Evolutionary conservation across 2,329 filamentous ascomycete genomes (phyloP).

Genomic region (Colletotrichum agaves): DNA sequence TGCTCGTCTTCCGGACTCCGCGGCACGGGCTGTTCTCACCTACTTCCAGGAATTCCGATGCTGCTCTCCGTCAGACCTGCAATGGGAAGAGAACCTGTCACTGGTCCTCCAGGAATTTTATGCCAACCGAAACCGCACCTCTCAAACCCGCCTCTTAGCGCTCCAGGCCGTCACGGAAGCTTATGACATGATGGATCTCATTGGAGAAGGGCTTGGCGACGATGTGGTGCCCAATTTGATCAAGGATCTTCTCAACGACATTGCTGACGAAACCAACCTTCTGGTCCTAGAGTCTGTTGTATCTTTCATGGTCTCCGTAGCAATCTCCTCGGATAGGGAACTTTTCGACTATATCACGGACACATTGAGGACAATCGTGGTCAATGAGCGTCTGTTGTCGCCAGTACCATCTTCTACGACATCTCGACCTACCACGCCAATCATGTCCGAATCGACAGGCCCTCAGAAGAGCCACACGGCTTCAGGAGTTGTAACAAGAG

Average conservation of each 20-base stretch:
- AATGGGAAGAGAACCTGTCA: constrained; percentile 73
- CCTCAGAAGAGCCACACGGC: constrained; percentile 59
- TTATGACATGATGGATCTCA: constrained; percentile 67
- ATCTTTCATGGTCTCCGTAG: constrained; percentile 72
- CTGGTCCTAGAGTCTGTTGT: constrained; percentile 73
- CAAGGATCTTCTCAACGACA: constrained; percentile 68
- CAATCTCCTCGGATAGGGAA: constrained; percentile 65
- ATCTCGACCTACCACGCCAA: constrained; percentile 43
- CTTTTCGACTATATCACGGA: constrained; percentile 70
- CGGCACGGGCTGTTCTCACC: constrained; percentile 71
- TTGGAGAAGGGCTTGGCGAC: constrained; percentile 66
- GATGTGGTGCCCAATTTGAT: constrained; percentile 69
- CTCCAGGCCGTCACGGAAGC: constrained; percentile 69
- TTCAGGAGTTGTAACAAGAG: constrained; percentile 77
- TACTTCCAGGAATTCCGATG: constrained; percentile 76
- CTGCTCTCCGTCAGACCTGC: constrained; percentile 76
- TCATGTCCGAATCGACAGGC: constrained; percentile 38
- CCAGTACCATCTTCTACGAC: constrained; percentile 48
- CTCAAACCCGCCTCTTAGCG: constrained; percentile 70
- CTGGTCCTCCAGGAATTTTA: constrained; percentile 73
- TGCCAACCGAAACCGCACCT: constrained; percentile 68
- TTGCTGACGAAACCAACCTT: constrained; percentile 72
- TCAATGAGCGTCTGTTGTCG: constrained; percentile 58
- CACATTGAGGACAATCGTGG: constrained; percentile 61
- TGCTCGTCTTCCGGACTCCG: constrained; percentile 70